Evolutionary conservation across 345 rosid genomes (phyloP).

Genomic region (Pugionium dolabratum): DNA sequence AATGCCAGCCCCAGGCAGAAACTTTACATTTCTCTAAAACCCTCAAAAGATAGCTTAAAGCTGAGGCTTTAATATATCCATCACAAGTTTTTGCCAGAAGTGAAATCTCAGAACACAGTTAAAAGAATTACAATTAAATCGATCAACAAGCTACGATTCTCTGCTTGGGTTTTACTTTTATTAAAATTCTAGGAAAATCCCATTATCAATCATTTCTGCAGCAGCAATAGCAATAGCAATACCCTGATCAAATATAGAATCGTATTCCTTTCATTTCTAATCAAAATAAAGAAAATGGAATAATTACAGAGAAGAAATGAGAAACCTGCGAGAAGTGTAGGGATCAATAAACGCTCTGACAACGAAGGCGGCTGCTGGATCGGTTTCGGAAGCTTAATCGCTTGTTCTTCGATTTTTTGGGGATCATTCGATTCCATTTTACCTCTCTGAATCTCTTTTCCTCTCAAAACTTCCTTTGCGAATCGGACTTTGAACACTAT

Average conservation of each 20-base stretch:
- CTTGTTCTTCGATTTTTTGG: slow-evolving; percentile 19
- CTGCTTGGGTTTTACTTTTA: neutral
- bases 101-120: neutral
- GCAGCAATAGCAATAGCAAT: neutral
- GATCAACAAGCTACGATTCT: neutral
- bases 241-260: neutral
- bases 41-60: slow-evolving; percentile 1
- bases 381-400: slow-evolving; percentile 29
- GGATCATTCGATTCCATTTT: slow-evolving; percentile 46
- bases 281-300: too few relatives aligned
- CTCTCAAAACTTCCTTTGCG: neutral
- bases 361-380: slow-evolving; percentile 38
- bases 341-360: slow-evolving; percentile 54
- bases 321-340: slow-evolving; percentile 68
- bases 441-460: neutral
- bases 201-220: neutral
- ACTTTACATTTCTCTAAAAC: neutral
- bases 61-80: neutral
- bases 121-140: neutral
- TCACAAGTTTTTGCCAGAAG: neutral
- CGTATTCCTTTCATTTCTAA: neutral
- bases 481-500: neutral
- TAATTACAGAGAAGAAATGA: neutral
- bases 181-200: neutral
- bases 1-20: neutral